Evolutionary conservation across 2,329 filamentous ascomycete genomes (phyloP), one percentile per base, ranked within the genome.

Genomic region (Xylariaceae sp.): DNA sequence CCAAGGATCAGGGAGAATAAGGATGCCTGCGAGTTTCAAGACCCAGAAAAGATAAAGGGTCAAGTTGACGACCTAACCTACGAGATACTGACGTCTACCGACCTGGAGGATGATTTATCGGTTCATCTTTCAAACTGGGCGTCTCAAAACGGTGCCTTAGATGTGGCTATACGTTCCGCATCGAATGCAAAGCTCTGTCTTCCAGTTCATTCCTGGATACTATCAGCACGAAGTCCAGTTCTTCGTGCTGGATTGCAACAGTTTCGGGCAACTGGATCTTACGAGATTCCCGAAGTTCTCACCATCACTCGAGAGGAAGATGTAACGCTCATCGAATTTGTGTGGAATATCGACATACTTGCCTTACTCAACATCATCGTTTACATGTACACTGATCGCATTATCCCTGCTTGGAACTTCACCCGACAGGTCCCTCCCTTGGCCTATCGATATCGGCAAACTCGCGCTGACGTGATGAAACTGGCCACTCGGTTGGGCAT

Each of bases 371-470:
- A 96, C 66, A 67, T 97, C 8, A 83, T 88, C 1, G 77, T 93
- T 8, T 97, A 90, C 68, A 71, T 88, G 6, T 97, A 97, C 71
- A 87, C 86, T 4, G 94, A 97, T 69, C 80, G 78, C 3, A 76
- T 92, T 13, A 80, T 96, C 37, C 90, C 94, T 60, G 88, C 92
- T 15, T 97, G 94, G 94, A 89, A 92, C 65, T 87, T 88, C 63
- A 87, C 87, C 3, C 84, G 82, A 5, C 82, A 86, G 62, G 82
- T 84, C 17, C 83, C 86, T 2, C 76, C 83, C 9, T 77, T 88
- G 70, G 87, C 89, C 0, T 82, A 83, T 66, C 82, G 89, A 47
- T 96, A 91, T 71, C 88, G 92, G 23, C 86, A 92, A 68, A 81
- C 96, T 15, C 87, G 93, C 17, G 82, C 79, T 0, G 93, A 97